Conservation (phyloP, 208 protist genomes). For the Leishmania mexicana region DNA sequence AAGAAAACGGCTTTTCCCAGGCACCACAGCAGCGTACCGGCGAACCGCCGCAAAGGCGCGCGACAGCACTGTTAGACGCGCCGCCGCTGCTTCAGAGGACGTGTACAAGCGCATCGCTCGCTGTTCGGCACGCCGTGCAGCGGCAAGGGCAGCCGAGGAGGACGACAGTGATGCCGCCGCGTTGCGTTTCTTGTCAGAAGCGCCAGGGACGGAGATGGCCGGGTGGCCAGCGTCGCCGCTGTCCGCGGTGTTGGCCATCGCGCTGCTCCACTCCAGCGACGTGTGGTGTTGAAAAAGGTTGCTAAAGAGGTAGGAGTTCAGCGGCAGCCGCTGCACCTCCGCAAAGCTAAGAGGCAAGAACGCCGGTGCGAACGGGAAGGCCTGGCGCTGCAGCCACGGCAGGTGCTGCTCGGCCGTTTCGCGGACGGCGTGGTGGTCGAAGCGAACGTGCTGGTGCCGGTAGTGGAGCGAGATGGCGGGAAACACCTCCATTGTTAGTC, state of each 20-base stretch:
- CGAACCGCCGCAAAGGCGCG: constrained; percentile 76
- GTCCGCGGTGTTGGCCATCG: neutral
- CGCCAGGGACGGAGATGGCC: neutral
- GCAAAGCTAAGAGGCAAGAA: constrained; percentile 52
- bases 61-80: constrained; percentile 66
- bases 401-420: constrained; percentile 52
- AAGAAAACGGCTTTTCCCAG: constrained; percentile 46
- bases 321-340: constrained; percentile 54
- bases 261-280: constrained; percentile 18
- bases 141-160: neutral
- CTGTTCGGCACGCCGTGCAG: constrained; percentile 11
- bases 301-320: constrained; percentile 85
- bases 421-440: constrained; percentile 84
- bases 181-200: neutral
- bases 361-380: constrained; percentile 60
- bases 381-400: constrained; percentile 73
- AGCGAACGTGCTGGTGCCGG: constrained; percentile 91
- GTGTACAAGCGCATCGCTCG: constrained; percentile 46
- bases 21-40: constrained; percentile 48
- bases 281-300: constrained; percentile 44
- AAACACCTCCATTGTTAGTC: constrained; percentile 88
- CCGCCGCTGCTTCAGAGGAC: constrained; percentile 48
- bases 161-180: neutral
- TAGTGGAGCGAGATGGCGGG: constrained; percentile 93
- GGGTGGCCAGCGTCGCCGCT: constrained; percentile 3